A percentile compares a stretch with the other conserved stretches of the same genome.
phyloP scores from a whole-genome alignment of 352 stramenopile genomes.

The Phytopythium aichiense region DNA sequence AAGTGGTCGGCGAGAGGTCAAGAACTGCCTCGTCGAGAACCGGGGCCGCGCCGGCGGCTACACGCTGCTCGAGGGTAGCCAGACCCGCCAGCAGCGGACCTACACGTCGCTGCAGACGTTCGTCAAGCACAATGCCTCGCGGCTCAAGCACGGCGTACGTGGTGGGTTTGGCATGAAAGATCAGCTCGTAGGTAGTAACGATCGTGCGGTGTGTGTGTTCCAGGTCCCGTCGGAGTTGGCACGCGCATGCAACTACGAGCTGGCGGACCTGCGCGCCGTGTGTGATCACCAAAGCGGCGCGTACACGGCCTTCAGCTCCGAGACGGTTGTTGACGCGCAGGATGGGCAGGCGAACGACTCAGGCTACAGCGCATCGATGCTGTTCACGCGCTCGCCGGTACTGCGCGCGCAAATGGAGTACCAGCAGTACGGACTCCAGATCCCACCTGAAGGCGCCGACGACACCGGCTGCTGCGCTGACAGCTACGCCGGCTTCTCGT shows the following conservation, averaged over 20 bases:
- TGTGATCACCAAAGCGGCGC: slow-evolving; percentile 46
- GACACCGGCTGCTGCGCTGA: slow-evolving; percentile 13
- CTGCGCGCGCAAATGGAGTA: slow-evolving; percentile 4
- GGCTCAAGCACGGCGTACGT: slow-evolving; percentile 61
- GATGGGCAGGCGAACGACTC: not conserved
- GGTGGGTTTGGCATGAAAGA: not conserved
- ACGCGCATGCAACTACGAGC: slow-evolving; percentile 50
- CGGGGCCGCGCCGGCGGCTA: slow-evolving; percentile 35
- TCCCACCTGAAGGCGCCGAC: not conserved
- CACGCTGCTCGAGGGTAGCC: slow-evolving; percentile 36
- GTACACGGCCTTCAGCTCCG: slow-evolving; percentile 68
- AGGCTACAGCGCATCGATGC: slow-evolving; percentile 15
- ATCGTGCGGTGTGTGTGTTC: not conserved
- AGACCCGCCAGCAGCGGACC: slow-evolving; percentile 18
- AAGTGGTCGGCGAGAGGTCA: slow-evolving; percentile 44
- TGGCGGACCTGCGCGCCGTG: slow-evolving; percentile 32
- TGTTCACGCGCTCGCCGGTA: slow-evolving; percentile 45
- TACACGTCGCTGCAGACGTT: slow-evolving; percentile 67
- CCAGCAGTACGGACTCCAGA: not conserved
- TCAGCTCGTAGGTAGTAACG: not conserved
- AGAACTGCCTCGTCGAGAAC: slow-evolving; percentile 74
- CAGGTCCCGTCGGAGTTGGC: slow-evolving; percentile 53
- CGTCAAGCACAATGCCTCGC: slow-evolving; percentile 48
- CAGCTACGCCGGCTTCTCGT: slow-evolving; percentile 43
- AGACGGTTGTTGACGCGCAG: slow-evolving; percentile 35